Base-by-base conservation (phyloP, 345 rosid genomes). In the Brassica rapa region DNA sequence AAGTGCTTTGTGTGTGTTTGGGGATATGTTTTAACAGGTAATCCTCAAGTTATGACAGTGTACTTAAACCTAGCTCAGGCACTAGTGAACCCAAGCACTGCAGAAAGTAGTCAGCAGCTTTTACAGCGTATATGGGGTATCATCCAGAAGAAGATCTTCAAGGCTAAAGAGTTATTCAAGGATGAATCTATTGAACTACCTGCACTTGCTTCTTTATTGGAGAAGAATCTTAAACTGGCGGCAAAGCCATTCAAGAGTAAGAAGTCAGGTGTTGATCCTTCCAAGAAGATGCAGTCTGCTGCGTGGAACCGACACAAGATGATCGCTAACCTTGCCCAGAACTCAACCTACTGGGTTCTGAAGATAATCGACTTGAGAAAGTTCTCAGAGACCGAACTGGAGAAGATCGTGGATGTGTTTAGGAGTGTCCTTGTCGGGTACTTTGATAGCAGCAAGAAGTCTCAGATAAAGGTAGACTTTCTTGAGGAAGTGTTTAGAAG, bases 81-180 rank as follows among this genome's bases (percentile, higher is more conserved):
- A 76, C 85, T 90, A 72, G 86, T 91, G 69, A 94, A 89, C 65
- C 94, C 90, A 62, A 85, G 86, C 66, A 87, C 90, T 29, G 75
- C 87, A 8, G 99, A 95, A 86, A 86, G 94, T 64, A 91, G 93
- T 60, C 96, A 82, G 75, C 97, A 93, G 85, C 92, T 95, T 62
- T 90, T 89, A 73, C 96, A 95, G 77, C 88, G 96, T n/a, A 85
- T 95, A 68, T 91, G 98, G 98, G 92, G 96, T 74, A 90, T 91
- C 82, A 72, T 95, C 62, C 97, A 90, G 74, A 93, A 89, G 91
- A 95, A 90, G 75, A 82, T 93, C 77, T 90, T 95, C 64, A 95
- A 87, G 84, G 94, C 90, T 1, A 95, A 87, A 85, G 91, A 91
- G 41, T 81, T 86, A 41, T 97, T 97, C 0, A 88, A 83, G 74